Evolutionary conservation across 148 eudicot species (phyloP), one percentile per base, ranked within the genome.

Genomic region (Persicaria tinctoria): DNA sequence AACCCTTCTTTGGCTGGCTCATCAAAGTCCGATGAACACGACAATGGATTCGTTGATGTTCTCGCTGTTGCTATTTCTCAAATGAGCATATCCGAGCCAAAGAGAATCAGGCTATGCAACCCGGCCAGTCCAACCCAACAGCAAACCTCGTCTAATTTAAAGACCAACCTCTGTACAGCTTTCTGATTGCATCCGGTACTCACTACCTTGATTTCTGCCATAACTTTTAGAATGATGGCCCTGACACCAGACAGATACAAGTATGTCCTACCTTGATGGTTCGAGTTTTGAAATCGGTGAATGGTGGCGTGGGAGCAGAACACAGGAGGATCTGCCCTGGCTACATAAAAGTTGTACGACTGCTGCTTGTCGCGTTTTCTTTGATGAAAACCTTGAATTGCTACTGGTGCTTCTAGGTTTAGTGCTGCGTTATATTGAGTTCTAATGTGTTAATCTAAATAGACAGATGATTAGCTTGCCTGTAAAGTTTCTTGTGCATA

Each of bases 81-180:
- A 77, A 84, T 87, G 80, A 83, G 84, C 46, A 90, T 90, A 73
- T 87, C 94, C 6, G 94, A 85, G 76, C 83, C 94, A 14, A 90
- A 90, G 78, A 76, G 94, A 75, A 86, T 88, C 75, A 77, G 89
- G 77, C 71, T 90, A 73, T 85, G 88, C 78, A 72, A 82, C 79
- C 85, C 88, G 44, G 70, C 83, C 55, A 81, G 71, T 70, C 81
- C 89, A 48, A 80, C 82, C 55, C 76, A 81, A 72, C 85, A 82
- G 66, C 84, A 90, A 49, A 76, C 76, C 73, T 82, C 91, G 50
- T 88, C 94, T 86, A 90, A 87, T 83, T 73, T 90, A 71, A 86
- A 82, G 75, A 77, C 86, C 74, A 85, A 83, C 81, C 89, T 90
- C 73, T 90, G 94, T 85, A 82, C 89, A 85, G 91, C 94, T 66